phyloP scores from a whole-genome alignment of 192 early-diverging fungal species.

The Linderina pennispora region DNA sequence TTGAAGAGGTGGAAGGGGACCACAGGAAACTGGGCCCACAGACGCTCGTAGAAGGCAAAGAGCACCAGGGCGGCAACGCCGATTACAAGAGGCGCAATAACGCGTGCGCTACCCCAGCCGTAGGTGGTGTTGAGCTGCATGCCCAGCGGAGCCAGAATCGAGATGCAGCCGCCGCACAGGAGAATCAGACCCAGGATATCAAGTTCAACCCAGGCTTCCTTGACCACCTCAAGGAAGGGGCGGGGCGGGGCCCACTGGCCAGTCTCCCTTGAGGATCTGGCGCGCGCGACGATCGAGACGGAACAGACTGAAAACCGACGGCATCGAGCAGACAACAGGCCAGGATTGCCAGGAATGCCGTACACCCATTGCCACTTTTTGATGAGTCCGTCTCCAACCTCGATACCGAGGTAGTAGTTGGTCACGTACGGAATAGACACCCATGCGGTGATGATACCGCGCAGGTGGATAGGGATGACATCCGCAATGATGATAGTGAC shows the following conservation, averaged over 20 bases:
- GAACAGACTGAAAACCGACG: too few relatives aligned
- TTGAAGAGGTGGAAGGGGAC: constrained; percentile 31
- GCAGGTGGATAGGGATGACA: constrained; percentile 32
- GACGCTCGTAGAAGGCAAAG: constrained; percentile 52
- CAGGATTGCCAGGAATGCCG: constrained; percentile 27
- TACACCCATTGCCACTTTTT: constrained; percentile 42
- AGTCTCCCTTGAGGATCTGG: constrained; percentile 8
- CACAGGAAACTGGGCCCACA: constrained; percentile 62
- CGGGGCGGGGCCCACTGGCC: background rate
- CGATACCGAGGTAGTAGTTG: constrained; percentile 41
- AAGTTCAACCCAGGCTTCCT: constrained; percentile 14
- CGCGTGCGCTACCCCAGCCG: constrained; percentile 49
- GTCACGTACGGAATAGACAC: constrained; percentile 33
- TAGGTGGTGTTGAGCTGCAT: constrained; percentile 42
- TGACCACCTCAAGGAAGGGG: constrained; percentile 1
- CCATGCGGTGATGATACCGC: constrained; percentile 24
- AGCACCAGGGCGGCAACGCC: constrained; percentile 17
- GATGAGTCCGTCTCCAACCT: constrained; percentile 18
- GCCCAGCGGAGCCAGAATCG: constrained; percentile 35
- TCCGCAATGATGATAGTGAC: constrained; percentile 36
- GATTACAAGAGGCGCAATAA: constrained; percentile 43
- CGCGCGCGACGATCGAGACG: constrained; percentile 11
- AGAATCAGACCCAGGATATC: constrained; percentile 28
- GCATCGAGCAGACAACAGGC: too few relatives aligned
- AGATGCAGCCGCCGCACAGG: constrained; percentile 30